Percentiles rank a stretch among this genome's conserved stretches.
Evolutionary conservation across 495 filamentous ascomycete genomes (phyloP).

Genomic region (Massariosphaeria phaeospora): DNA sequence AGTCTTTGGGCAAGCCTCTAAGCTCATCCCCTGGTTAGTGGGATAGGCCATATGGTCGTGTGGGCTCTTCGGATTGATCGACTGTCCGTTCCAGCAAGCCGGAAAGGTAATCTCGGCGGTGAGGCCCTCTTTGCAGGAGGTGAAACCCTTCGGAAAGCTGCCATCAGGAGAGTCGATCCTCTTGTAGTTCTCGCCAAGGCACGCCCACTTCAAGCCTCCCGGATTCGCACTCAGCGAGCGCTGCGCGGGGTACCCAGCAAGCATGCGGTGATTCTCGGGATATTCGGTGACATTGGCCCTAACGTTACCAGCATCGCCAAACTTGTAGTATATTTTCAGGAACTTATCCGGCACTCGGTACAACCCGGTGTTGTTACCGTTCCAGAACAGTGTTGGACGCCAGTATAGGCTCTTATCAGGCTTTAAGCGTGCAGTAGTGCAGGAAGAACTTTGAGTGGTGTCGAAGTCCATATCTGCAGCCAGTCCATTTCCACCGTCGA

Average conservation of each 20-base stretch:
- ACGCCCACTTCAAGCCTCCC: constrained; percentile 24
- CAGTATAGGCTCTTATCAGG: constrained; percentile 30
- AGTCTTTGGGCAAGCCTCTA: constrained; percentile 19
- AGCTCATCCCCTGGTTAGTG: constrained; percentile 3
- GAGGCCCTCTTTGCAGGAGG: constrained; percentile 27
- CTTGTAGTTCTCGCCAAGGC: constrained; percentile 24
- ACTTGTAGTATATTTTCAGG: constrained; percentile 33
- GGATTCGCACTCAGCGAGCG: constrained; percentile 10
- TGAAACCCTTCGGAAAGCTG: constrained; percentile 31
- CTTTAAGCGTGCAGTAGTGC: constrained; percentile 30
- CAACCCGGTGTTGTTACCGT: constrained; percentile 31
- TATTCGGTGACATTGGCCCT: constrained; percentile 26
- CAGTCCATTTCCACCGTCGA: constrained; percentile 29
- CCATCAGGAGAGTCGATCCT: constrained; percentile 17
- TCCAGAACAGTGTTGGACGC: constrained; percentile 31
- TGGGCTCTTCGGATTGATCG: constrained; percentile 21
- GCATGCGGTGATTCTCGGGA: constrained; percentile 26
- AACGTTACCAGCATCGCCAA: constrained; percentile 23
- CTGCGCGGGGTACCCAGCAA: constrained; percentile 23
- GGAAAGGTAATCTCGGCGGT: constrained; percentile 30
- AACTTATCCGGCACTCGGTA: constrained; percentile 27
- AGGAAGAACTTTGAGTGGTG: constrained; percentile 17
- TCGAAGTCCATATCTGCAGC: constrained; percentile 17
- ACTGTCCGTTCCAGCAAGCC: constrained; percentile 30
- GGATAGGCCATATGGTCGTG: constrained; percentile 30